A percentile compares a stretch with the other conserved stretches of the same genome.
Evolutionary conservation across 176 grass and related monocot species (phyloP).

Genomic region (Pontederia paniculata): DNA sequence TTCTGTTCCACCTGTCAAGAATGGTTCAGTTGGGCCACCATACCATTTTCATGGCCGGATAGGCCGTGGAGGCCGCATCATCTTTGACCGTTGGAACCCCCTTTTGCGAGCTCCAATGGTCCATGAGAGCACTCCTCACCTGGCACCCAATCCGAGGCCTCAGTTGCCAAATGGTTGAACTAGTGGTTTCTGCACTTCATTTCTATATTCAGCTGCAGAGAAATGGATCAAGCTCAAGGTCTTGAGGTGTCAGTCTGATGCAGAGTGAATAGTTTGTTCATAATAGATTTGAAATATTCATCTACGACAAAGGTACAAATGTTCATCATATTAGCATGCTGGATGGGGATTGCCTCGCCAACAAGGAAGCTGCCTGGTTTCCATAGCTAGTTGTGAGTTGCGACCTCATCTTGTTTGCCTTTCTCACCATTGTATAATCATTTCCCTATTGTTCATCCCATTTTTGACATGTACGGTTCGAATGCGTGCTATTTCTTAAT

Average conservation of each 20-base stretch:
- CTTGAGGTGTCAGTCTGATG: not conserved
- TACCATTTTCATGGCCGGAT: conserved; percentile 61
- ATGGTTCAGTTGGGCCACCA: conserved; percentile 28
- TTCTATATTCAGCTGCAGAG: not conserved
- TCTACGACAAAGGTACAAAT: too few relatives aligned
- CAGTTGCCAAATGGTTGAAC: conserved; percentile 1
- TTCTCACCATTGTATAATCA: too few relatives aligned
- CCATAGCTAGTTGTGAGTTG: too few relatives aligned
- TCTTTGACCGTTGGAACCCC: conserved; percentile 82
- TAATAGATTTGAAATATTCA: not conserved
- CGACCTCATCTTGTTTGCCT: too few relatives aligned
- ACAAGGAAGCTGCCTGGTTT: too few relatives aligned
- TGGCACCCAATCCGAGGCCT: not conserved
- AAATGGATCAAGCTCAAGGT: not conserved
- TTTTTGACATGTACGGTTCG: too few relatives aligned
- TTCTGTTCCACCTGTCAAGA: conserved; percentile 42
- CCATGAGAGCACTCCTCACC: conserved; percentile 20
- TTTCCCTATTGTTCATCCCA: too few relatives aligned
- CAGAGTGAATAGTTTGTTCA: not conserved
- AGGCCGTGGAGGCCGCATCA: conserved; percentile 82
- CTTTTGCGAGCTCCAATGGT: conserved; percentile 38
- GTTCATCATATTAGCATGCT: too few relatives aligned
- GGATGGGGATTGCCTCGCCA: too few relatives aligned
- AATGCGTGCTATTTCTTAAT: too few relatives aligned
- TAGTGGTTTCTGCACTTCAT: not conserved